These are phyloP conservation scores for Wickerhamomyces sp. DNA, from an alignment of 1,139 yeast genomes.

Conservation along the genomic window DNA sequence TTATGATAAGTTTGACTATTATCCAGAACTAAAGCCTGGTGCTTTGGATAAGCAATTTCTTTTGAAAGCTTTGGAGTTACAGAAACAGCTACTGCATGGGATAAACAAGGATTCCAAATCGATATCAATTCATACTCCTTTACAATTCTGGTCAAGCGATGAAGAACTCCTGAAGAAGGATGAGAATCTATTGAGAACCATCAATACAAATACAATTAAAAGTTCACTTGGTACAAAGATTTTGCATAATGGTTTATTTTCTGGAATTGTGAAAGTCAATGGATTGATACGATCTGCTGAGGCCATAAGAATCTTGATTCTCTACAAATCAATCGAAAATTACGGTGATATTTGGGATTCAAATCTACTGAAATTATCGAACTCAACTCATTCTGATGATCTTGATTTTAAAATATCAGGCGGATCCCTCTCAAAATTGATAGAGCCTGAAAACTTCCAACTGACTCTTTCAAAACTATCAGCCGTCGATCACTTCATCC, in stretches of 20 bases:
- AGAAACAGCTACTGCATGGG: conserved; percentile 25
- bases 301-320: conserved; percentile 33
- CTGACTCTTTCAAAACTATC: conserved; percentile 19
- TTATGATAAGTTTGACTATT: conserved; percentile 2
- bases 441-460: conserved; percentile 10
- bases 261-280: conserved; percentile 41
- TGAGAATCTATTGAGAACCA: conserved; percentile 29
- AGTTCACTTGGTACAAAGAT: conserved; percentile 6
- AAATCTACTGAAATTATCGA: conserved; percentile 22
- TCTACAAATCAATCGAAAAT: conserved; percentile 19
- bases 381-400: neutral
- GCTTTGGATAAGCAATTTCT: conserved; percentile 31
- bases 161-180: conserved; percentile 23
- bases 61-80: conserved; percentile 27
- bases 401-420: conserved; percentile 18
- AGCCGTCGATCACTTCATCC: conserved; percentile 22
- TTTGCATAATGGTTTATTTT: conserved; percentile 30
- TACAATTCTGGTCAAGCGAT: conserved; percentile 16
- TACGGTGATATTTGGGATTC: conserved; percentile 25
- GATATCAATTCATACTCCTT: conserved; percentile 32
- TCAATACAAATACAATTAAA: conserved; percentile 25
- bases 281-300: conserved; percentile 46
- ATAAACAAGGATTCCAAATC: conserved; percentile 1
- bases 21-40: conserved; percentile 6
- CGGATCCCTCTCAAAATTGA: neutral